These are phyloP conservation scores for Phylloporus scabripes DNA, from an alignment of 768 basidiomycete species.

Conservation along the genomic window DNA sequence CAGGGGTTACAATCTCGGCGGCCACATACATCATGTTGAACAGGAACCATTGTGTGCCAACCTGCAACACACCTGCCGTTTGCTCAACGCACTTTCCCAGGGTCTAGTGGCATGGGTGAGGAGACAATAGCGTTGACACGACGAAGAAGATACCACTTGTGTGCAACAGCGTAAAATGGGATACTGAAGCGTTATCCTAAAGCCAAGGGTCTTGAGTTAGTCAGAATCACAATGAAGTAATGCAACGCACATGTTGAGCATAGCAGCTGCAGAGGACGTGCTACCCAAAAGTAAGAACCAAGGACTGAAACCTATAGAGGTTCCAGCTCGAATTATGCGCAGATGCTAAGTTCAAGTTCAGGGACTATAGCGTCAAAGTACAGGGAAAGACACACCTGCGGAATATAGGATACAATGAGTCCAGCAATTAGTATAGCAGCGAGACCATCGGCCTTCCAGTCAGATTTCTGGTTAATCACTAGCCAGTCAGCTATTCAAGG, in stretches of 20 bases:
- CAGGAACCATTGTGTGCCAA: slow-evolving; percentile 75
- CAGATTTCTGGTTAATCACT: slow-evolving; percentile 51
- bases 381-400: slow-evolving; percentile 51
- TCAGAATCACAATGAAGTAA: neutral
- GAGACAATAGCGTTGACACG: neutral
- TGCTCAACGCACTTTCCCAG: slow-evolving; percentile 70
- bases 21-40: slow-evolving; percentile 77
- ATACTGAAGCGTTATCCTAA: slow-evolving; percentile 80
- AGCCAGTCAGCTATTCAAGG: slow-evolving; percentile 5
- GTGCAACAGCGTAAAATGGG: slow-evolving; percentile 76
- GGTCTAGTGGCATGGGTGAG: slow-evolving; percentile 39
- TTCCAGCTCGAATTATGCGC: slow-evolving; percentile 70
- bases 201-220: neutral
- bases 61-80: slow-evolving; percentile 77
- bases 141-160: slow-evolving; percentile 44
- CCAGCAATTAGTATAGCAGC: slow-evolving; percentile 69
- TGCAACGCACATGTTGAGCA: slow-evolving; percentile 71
- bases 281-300: slow-evolving; percentile 88
- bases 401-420: slow-evolving; percentile 75
- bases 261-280: slow-evolving; percentile 72
- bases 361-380: neutral
- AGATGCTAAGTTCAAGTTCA: slow-evolving; percentile 47
- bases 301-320: slow-evolving; percentile 88
- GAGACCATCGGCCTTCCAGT: slow-evolving; percentile 57
- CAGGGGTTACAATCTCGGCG: neutral